Evolutionary conservation across 805 yeast species (phyloP).

Genomic region (Lachancea thermotolerans): DNA sequence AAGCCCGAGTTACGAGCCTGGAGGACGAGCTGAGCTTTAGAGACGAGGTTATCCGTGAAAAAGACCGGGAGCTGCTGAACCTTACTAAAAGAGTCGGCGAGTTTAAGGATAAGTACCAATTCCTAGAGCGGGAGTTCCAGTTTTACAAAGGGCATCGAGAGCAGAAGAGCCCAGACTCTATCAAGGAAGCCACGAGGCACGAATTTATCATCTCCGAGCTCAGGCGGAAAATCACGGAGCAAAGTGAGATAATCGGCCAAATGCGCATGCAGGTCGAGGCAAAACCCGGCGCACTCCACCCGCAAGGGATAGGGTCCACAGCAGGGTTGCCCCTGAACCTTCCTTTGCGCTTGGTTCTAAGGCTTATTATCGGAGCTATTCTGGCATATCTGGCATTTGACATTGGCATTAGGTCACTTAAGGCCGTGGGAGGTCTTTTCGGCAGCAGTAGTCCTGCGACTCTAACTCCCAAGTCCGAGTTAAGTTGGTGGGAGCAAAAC

Average conservation of each 20-base stretch:
- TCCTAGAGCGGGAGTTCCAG: constrained; percentile 23
- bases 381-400: background rate
- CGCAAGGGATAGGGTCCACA: background rate
- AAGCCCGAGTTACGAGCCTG: constrained; percentile 10
- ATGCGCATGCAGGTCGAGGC: constrained; percentile 6
- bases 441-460: no score
- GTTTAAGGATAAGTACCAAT: constrained; percentile 24
- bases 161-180: constrained; percentile 5
- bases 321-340: background rate
- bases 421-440: background rate
- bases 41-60: constrained; percentile 16
- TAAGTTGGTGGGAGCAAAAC: constrained; percentile 23
- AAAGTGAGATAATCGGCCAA: constrained; percentile 18
- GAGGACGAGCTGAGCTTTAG: constrained; percentile 16
- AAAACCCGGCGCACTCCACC: background rate
- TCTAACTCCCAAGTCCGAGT: background rate
- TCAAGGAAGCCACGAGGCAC: constrained; percentile 15
- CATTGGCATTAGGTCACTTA: background rate
- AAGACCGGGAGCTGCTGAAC: constrained; percentile 16
- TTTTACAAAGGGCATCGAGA: constrained; percentile 23
- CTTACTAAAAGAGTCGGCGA: constrained; percentile 15
- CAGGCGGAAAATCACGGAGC: constrained; percentile 25
- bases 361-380: background rate
- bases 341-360: background rate
- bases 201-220: constrained; percentile 28